A percentile compares a stretch with the other conserved stretches of the same genome.
Evolutionary conservation across 805 yeast species (phyloP).

Genomic region (Monosporozyma aquatica): DNA sequence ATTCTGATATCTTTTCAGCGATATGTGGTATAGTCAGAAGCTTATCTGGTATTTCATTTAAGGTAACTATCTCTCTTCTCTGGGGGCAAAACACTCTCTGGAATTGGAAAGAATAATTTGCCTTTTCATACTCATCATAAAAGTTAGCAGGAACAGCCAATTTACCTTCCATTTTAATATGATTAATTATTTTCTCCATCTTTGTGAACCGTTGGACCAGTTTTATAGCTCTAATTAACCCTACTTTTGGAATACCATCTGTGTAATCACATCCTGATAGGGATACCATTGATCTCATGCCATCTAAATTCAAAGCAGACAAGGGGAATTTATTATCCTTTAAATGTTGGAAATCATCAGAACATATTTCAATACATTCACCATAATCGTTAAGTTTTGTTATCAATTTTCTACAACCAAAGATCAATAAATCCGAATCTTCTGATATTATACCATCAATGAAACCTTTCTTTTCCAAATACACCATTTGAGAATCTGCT

Average conservation of each 20-base stretch:
- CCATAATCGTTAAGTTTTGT: constrained; percentile 74
- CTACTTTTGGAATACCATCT: constrained; percentile 73
- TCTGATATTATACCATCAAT: constrained; percentile 87
- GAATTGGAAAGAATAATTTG: constrained; percentile 69
- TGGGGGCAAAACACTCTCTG: constrained; percentile 80
- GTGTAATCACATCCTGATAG: constrained; percentile 97
- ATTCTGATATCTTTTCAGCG: constrained; percentile 11
- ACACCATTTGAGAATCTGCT: constrained; percentile 96
- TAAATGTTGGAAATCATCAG: constrained; percentile 44
- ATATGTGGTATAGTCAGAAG: constrained; percentile 11
- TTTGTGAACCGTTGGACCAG: constrained; percentile 43
- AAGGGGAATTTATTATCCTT: constrained; percentile 39
- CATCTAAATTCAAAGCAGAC: constrained; percentile 41
- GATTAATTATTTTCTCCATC: constrained; percentile 47
- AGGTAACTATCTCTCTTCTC: constrained; percentile 38
- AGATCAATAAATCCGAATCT: constrained; percentile 84
- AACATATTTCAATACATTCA: constrained; percentile 58
- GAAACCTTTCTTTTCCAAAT: constrained; percentile 60
- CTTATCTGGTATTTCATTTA: constrained; percentile 46
- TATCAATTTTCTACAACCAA: constrained; percentile 69
- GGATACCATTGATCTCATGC: constrained; percentile 69
- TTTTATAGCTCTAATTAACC: constrained; percentile 64
- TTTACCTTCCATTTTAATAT: constrained; percentile 54
- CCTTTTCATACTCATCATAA: constrained; percentile 50
- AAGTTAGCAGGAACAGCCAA: constrained; percentile 47